Evolutionary conservation across 1,284 basidiomycete genomes (phyloP).

Genomic region (Cronartium quercuum): DNA sequence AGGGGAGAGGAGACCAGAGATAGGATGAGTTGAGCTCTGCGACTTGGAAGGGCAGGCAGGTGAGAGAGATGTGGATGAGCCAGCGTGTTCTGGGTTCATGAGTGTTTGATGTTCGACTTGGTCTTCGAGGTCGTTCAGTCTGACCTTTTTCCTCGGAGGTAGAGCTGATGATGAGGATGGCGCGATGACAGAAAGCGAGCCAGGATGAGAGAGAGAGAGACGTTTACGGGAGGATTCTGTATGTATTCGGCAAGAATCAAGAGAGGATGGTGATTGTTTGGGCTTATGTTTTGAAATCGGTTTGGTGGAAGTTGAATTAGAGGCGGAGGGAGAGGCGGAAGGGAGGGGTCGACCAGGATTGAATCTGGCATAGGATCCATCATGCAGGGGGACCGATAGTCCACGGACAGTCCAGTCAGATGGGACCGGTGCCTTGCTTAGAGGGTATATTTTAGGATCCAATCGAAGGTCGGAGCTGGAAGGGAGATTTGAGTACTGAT

Average conservation of each 20-base stretch:
- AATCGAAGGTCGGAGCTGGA: background rate
- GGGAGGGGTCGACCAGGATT: background rate
- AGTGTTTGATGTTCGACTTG: background rate
- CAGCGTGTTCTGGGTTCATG: background rate
- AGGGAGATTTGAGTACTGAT: conserved; percentile 8
- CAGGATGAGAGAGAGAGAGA: background rate
- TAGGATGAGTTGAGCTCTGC: background rate
- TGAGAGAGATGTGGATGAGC: background rate
- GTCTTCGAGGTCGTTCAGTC: background rate
- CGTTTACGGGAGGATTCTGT: background rate
- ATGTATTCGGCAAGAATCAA: background rate
- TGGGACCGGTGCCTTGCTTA: background rate
- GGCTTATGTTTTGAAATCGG: no score
- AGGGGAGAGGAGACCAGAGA: background rate
- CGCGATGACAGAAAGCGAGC: background rate
- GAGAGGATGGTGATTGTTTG: background rate
- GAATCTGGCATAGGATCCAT: conserved; percentile 20
- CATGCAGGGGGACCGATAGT: background rate
- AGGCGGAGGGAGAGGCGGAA: background rate
- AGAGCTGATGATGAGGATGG: background rate
- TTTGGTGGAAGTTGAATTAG: background rate
- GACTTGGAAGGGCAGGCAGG: background rate
- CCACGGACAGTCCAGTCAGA: conserved; percentile 5
- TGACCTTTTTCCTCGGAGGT: background rate
- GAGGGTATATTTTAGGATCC: conserved; percentile 16